A percentile compares a stretch with the other conserved stretches of the same genome.
These are phyloP conservation scores for Aspergillus alliaceus DNA, from an alignment of 2,329 filamentous ascomycete species.

Conservation along the genomic window DNA sequence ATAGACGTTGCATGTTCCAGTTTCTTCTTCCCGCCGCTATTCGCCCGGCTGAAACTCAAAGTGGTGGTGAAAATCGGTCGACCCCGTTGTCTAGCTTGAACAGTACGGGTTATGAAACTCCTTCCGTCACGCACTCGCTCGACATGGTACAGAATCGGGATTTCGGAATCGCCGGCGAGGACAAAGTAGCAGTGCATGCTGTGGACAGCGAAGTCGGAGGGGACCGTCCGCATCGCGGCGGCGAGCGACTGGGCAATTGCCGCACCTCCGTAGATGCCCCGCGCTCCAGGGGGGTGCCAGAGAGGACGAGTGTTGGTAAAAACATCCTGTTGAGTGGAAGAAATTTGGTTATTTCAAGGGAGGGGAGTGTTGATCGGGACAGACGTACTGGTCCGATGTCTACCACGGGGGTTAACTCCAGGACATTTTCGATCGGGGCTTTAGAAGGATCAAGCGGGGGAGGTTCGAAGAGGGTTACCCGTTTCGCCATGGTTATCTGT, in stretches of 20 bases:
- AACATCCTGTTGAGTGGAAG: constrained; percentile 61
- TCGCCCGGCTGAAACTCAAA: constrained; percentile 76
- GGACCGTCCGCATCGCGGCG: constrained; percentile 85
- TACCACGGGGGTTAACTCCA: constrained; percentile 77
- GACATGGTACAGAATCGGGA: constrained; percentile 92
- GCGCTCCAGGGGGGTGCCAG: constrained; percentile 89
- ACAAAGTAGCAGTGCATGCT: constrained; percentile 99
- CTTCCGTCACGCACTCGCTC: constrained; percentile 89
- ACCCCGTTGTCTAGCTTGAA: constrained; percentile 89
- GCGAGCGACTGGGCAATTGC: constrained; percentile 90
- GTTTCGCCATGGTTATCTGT: constrained; percentile 29
- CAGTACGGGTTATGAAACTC: constrained; percentile 87
- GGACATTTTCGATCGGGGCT: constrained; percentile 81
- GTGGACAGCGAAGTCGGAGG: constrained; percentile 76
- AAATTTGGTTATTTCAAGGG: background rate
- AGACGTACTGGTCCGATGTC: constrained; percentile 58
- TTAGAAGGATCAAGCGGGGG: constrained; percentile 71
- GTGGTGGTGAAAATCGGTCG: constrained; percentile 94
- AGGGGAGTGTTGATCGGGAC: background rate
- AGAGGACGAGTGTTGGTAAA: constrained; percentile 91
- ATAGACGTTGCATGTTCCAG: constrained; percentile 67
- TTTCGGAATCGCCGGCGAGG: constrained; percentile 78
- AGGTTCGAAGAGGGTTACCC: constrained; percentile 68
- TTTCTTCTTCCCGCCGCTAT: constrained; percentile 50
- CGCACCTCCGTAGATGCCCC: constrained; percentile 89